phyloP scores from a whole-genome alignment of 73 alveolate species.

The Symbiodinium natans region DNA sequence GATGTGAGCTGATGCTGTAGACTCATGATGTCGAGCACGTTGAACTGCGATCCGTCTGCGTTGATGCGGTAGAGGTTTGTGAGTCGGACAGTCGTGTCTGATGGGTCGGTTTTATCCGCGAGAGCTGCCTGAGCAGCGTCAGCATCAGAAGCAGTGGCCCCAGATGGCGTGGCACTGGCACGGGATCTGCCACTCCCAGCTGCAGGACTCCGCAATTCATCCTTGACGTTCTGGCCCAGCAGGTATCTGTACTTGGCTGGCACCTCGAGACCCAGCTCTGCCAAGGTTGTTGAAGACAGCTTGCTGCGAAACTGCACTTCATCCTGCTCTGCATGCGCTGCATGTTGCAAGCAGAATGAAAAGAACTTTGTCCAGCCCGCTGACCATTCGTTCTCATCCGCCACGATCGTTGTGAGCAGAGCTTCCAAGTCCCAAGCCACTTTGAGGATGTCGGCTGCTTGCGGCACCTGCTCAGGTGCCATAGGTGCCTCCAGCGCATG shows the following conservation, averaged over 20 bases:
- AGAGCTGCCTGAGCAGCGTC: too few species aligned
- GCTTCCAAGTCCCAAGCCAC: neutral
- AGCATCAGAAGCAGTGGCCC: too few species aligned
- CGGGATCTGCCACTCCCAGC: neutral
- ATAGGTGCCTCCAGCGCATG: neutral
- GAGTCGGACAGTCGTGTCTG: too few species aligned
- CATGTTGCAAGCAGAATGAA: neutral
- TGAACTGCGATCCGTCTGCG: too few species aligned
- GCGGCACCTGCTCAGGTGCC: neutral
- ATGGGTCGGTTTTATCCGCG: too few species aligned
- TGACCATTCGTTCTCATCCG: neutral
- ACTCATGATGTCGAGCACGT: too few species aligned
- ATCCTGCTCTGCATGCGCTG: neutral
- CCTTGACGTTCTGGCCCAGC: neutral
- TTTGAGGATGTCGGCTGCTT: neutral
- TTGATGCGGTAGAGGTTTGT: too few species aligned
- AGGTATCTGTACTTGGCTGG: neutral
- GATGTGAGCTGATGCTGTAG: too few species aligned
- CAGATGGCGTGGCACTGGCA: too few species aligned
- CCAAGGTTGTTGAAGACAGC: neutral
- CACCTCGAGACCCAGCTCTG: neutral
- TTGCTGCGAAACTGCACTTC: neutral
- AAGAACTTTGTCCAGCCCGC: neutral
- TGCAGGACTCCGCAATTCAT: neutral
- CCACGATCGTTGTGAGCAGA: neutral